Evolutionary conservation across 208 protist genomes (phyloP).

Genomic region (Wallacemonas sp.): DNA sequence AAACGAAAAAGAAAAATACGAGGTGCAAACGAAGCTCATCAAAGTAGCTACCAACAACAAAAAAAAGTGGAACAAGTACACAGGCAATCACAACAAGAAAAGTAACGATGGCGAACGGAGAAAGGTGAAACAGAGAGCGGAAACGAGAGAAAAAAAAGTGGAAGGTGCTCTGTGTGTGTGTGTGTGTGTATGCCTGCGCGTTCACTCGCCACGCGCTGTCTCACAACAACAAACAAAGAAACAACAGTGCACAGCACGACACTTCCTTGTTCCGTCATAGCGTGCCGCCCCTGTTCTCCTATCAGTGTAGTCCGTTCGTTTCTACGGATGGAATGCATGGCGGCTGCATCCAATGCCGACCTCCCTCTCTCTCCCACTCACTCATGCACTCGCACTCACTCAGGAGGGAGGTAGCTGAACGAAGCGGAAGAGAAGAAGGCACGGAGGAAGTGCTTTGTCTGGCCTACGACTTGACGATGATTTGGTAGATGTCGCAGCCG

Average conservation of each 20-base stretch:
- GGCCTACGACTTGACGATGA: conserved; percentile 83
- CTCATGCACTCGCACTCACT: too few relatives aligned
- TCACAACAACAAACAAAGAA: too few relatives aligned
- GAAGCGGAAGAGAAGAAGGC: too few relatives aligned
- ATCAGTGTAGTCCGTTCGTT: too few relatives aligned
- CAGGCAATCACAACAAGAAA: not conserved
- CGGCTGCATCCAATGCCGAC: not conserved
- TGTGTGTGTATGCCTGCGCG: not conserved
- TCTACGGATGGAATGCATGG: not conserved
- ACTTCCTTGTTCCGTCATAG: too few relatives aligned
- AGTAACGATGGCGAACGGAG: conserved; percentile 1
- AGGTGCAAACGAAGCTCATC: not conserved
- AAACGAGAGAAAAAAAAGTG: too few relatives aligned
- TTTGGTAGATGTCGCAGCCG: conserved; percentile 84
- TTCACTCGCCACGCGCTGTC: not conserved
- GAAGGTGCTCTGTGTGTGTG: not conserved
- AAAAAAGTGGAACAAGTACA: not conserved
- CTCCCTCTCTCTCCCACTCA: conserved; percentile 14
- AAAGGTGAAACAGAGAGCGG: not conserved
- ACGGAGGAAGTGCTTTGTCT: too few relatives aligned
- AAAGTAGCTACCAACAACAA: not conserved
- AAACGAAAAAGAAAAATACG: conserved; percentile 8
- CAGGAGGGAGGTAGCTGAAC: not conserved
- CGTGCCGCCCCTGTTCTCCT: not conserved
- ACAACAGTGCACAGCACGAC: too few relatives aligned